These are phyloP conservation scores for Ophiosphaerella narmari DNA, from an alignment of 2,329 filamentous ascomycete species.

Conservation along the genomic window DNA sequence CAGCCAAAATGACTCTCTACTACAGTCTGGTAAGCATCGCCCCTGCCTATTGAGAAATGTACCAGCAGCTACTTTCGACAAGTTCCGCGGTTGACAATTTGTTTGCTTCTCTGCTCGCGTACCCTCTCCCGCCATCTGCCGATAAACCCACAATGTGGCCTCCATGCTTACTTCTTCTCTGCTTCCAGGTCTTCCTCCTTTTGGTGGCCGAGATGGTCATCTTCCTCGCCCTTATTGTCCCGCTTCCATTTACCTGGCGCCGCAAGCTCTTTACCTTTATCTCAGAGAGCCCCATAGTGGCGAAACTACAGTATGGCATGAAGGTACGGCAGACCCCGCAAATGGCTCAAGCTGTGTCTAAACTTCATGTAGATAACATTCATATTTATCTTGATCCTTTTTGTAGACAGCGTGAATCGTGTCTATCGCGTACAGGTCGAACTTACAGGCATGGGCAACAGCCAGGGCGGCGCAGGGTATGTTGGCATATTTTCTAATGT, in stretches of 20 bases:
- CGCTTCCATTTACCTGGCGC: conserved; percentile 84
- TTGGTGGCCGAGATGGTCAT: conserved; percentile 82
- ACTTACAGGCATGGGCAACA: conserved; percentile 72
- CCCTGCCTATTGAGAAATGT: background rate
- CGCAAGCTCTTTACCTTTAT: conserved; percentile 95
- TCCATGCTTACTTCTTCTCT: conserved; percentile 34
- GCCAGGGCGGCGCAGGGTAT: conserved; percentile 56
- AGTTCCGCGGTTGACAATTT: conserved; percentile 9
- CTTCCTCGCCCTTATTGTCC: conserved; percentile 80
- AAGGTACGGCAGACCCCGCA: conserved; percentile 61
- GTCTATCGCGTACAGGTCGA: conserved; percentile 97
- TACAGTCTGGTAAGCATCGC: conserved; percentile 64
- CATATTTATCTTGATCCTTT: conserved; percentile 97
- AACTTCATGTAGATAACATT: conserved; percentile 74
- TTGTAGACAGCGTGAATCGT: conserved; percentile 93
- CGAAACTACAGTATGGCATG: conserved; percentile 94
- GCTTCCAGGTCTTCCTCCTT: conserved; percentile 75
- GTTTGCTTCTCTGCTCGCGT: conserved; percentile 6
- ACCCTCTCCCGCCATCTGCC: conserved; percentile 1
- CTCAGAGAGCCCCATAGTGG: conserved; percentile 81
- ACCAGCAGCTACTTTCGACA: background rate
- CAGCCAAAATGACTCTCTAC: conserved; percentile 68
- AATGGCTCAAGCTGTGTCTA: conserved; percentile 6
- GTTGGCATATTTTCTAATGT: conserved; percentile 24
- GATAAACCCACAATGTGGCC: conserved; percentile 10